Percentiles rank a stretch among this genome's conserved stretches.
phyloP scores from a whole-genome alignment of 306 rosid species.

The Herpetospermum pedunculosum region DNA sequence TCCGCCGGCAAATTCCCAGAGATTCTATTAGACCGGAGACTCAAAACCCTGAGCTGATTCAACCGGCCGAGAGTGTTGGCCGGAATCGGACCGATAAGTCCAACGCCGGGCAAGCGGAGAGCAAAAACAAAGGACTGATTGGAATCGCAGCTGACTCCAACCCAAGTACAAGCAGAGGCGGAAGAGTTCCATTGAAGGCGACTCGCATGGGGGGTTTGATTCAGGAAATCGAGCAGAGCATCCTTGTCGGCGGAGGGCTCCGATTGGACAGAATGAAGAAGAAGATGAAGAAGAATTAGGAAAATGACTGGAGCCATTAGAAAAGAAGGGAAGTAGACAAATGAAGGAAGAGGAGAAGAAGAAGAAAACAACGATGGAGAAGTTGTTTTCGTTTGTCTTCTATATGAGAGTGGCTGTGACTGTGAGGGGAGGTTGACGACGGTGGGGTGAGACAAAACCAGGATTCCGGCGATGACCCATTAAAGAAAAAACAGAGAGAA shows the following conservation, averaged over 20 bases:
- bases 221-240: slow-evolving; percentile 67
- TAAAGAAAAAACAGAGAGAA: not conserved
- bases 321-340: not conserved
- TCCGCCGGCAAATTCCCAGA: slow-evolving; percentile 62
- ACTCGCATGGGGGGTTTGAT: slow-evolving; percentile 43
- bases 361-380: not conserved
- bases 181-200: slow-evolving; percentile 80
- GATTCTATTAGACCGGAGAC: slow-evolving; percentile 78
- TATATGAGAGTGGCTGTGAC: slow-evolving; percentile 3
- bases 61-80: slow-evolving; percentile 51
- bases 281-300: slow-evolving; percentile 9
- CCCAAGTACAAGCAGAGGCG: slow-evolving; percentile 71
- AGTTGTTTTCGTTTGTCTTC: not conserved
- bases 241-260: slow-evolving; percentile 82
- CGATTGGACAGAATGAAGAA: slow-evolving; percentile 28
- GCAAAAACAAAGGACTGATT: slow-evolving; percentile 33
- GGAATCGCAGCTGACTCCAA: slow-evolving; percentile 54
- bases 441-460: slow-evolving; percentile 2
- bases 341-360: not conserved
- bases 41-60: slow-evolving; percentile 50
- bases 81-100: slow-evolving; percentile 62
- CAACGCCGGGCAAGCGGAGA: slow-evolving; percentile 76
- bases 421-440: slow-evolving; percentile 8
- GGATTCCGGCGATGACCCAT: slow-evolving; percentile 40
- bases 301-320: slow-evolving; percentile 26